Base-by-base conservation (phyloP, 1,284 basidiomycete genomes). In the Ceratobasidium sp. region DNA sequence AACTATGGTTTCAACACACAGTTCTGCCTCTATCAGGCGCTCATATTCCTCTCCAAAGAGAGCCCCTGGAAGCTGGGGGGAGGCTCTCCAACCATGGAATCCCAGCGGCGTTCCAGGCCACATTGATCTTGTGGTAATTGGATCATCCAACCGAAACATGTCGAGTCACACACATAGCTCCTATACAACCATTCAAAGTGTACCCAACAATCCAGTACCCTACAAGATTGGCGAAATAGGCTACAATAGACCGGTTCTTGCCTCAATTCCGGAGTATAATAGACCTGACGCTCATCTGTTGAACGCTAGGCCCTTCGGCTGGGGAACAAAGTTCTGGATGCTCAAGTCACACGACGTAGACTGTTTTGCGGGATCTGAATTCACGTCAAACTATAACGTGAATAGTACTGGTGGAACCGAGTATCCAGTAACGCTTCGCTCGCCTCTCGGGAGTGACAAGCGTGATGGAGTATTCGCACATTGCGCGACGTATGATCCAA, bases 391-490 rank as follows among this genome's bases (percentile, higher is more conserved):
- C 52, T 70, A 70, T 13, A 50, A 38, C 23, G 38, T 48, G 3
- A 50, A 26, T n/a, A 67, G 26, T 26, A 48, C 40, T 23, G 66
- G 50, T 10, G 66, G 66, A 12, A 70, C 23, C 40, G 68, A 70
- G 52, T 70, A 70, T 42, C 68, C 68, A 57, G 68, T 70, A 26
- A 70, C 68, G 3, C 68, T 70, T 70, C 68, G 68, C 7, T 56
- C 68, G 7, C 68, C 68, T 56, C 54, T 70, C 23, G 17, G 10
- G 10, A 54, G 23, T 13, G 33, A 23, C 15, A 42, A 68, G 33
- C 23, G 28, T 13, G 33, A 42, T 15, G 50, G n/a, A 44, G 38
- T 33, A 23, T 42, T 54, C 20, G 68, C 68, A 10, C 57, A 70
- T 20, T 70, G 68, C 52, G 68, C 68, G 4, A 70, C 68, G 9